Base-by-base conservation (phyloP, 768 basidiomycete species). In the Cantharellus anzutake region DNA sequence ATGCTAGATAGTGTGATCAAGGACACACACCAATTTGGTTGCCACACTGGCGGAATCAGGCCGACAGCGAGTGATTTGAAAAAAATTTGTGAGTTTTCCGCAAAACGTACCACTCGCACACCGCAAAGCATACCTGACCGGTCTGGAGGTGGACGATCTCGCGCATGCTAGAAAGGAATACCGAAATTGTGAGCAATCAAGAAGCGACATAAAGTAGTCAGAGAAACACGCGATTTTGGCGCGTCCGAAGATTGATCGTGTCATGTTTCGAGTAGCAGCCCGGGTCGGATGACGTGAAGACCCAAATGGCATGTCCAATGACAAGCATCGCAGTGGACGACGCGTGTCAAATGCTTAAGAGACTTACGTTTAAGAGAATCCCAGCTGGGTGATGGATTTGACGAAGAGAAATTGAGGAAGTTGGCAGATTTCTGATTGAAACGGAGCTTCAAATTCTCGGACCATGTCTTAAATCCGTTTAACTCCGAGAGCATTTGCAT, bases 101-200 rank as follows among this genome's bases (percentile, higher is more conserved):
- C 20, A 29, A 29, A 29, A 29, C 20, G 20, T 29, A 29, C 20
- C 20, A 29, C 20, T 29, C 20, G 20, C 20, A 29, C 20, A 29
- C 20, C 20, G 51, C 59, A 41, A 56, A 57, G 70, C 76, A 66
- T 68, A 90, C 90, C 82, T 96, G 94, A 76, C 94, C 94, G 64
- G 94, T 97, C 74, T 98, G 94, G 69, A 98, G 83, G 76, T 98
- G 94, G 71, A 98, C 93, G 75, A 98, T 97, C 83, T 98, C 93
- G 78, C 93, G 88, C 88, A 90, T 91, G 78, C 87, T 90, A 48
- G 44, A 29, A 29, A 48, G 29, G 44, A 48, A 29, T 29, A 48
- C 11, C 11, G 11, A 11, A 48, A 48, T 66, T 29, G 37, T 20
- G 11, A 11, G 52, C 11, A 11, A 38, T 55, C 11, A 14, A 29